Base-by-base conservation (phyloP, 345 rosid genomes). In the Erucastrum elatum region DNA sequence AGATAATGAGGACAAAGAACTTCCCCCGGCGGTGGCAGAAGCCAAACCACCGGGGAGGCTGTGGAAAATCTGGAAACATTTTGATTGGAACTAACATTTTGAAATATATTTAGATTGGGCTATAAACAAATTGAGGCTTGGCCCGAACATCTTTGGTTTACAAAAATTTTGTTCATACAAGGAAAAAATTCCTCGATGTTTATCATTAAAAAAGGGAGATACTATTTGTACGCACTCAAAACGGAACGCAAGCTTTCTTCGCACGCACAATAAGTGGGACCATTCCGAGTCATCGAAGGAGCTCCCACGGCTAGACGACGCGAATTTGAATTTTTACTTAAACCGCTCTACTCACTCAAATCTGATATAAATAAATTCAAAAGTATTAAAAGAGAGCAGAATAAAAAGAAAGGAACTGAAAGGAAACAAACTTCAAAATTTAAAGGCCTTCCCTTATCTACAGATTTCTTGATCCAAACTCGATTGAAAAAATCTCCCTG, bases 281-380 rank as follows among this genome's bases (percentile, higher is more conserved):
- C 69, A 15, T 4, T 46, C 4, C 0, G 51, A 59, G 55, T 59
- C 69, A 67, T 65, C 41, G 69, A 73, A 73, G 74, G 78, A 73
- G 76, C 68, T 39, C 12, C 27, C 63, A 71, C 25, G n/a, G 82
- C 44, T 60, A 62, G 27, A 51, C 64, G 10, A 67, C 26, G 12
- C 16, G 4, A 33, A 10, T 79, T 79, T 74, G 29, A 74, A 46
- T 0, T 0, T 49, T 62, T 49, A 74, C 49, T 49, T 68, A 46
- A 79, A 74, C 82, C 75, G 78, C 75, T 65, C 0, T 5, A 41
- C 62, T 76, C 63, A 30, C 30, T 44, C 31, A 63, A 26, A 71
- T 51, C 76, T 64, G 4, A 16, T 15, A 12, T 9, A 29, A 12
- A 61, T 63, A 31, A 61, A 26, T 41, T 51, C 64, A 70, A 70